phyloP scores from a whole-genome alignment of 192 early-diverging fungal species.

The Coemansia sp. region DNA sequence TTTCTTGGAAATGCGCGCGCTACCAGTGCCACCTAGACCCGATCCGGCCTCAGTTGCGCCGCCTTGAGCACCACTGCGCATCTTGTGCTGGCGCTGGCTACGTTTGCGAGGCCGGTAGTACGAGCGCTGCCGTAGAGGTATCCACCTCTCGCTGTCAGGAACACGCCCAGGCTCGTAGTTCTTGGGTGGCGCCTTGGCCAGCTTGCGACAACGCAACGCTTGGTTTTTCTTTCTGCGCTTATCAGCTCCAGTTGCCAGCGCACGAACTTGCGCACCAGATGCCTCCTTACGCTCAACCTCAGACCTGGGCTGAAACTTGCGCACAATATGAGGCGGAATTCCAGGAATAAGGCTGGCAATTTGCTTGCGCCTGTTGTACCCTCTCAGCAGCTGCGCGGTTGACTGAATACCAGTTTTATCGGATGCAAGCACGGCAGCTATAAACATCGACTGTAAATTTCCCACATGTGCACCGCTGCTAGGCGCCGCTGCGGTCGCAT shows the following conservation, averaged over 20 bases:
- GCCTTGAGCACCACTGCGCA: constrained; percentile 45
- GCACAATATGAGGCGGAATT: constrained; percentile 20
- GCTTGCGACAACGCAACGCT: constrained; percentile 30
- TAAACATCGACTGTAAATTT: constrained; percentile 10
- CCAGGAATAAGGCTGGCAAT: constrained; percentile 22
- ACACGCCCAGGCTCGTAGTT: constrained; percentile 27
- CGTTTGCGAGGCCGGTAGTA: constrained; percentile 49
- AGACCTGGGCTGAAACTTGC: constrained; percentile 26
- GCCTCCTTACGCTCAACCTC: neutral
- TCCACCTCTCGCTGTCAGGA: constrained; percentile 48
- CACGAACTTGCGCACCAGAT: neutral
- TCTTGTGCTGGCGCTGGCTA: constrained; percentile 15
- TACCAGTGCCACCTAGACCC: constrained; percentile 50
- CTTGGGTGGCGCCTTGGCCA: constrained; percentile 37
- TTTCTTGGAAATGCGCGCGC: constrained; percentile 44
- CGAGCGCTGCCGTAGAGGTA: constrained; percentile 50
- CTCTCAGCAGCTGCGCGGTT: constrained; percentile 22
- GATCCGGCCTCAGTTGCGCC: constrained; percentile 35
- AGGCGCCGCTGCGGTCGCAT: constrained; percentile 4
- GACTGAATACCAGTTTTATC: neutral
- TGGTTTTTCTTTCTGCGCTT: constrained; percentile 16
- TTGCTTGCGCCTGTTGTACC: constrained; percentile 16
- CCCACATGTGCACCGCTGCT: neutral
- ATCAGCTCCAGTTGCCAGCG: neutral
- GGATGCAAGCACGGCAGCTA: constrained; percentile 18